Percentiles rank a stretch among this genome's conserved stretches.
Evolutionary conservation across 2,329 filamentous ascomycete species (phyloP).

Genomic region (Nemania sp.): DNA sequence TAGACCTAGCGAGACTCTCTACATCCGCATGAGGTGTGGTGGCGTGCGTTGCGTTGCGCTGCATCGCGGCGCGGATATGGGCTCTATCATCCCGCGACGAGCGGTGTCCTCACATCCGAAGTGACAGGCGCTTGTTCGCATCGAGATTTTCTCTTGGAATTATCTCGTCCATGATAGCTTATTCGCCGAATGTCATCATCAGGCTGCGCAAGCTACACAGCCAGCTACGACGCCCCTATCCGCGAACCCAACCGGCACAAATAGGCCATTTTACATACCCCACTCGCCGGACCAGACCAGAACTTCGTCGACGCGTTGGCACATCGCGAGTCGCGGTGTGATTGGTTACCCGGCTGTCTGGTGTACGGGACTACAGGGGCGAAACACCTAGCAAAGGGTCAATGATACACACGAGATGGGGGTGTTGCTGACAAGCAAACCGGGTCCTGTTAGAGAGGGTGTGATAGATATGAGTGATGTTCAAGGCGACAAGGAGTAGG

Average conservation of each 20-base stretch:
- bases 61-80: background rate
- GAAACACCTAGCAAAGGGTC: background rate
- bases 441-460: background rate
- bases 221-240: slow-evolving; percentile 2
- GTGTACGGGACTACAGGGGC: background rate
- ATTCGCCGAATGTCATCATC: slow-evolving; percentile 1
- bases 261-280: slow-evolving; percentile 11
- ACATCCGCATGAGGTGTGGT: background rate
- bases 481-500: background rate
- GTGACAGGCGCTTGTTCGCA: background rate
- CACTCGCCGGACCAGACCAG: background rate
- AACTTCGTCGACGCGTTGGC: background rate
- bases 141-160: background rate
- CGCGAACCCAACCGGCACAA: background rate
- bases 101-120: background rate
- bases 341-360: slow-evolving; percentile 4
- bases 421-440: background rate
- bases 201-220: slow-evolving; percentile 3
- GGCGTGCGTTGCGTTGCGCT: too few species aligned
- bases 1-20: background rate
- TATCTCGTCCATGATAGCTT: background rate
- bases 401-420: background rate
- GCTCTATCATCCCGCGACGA: background rate
- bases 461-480: background rate
- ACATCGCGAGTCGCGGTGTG: background rate